These are phyloP conservation scores for Alternaria triticina DNA, from an alignment of 2,329 filamentous ascomycete species.

Conservation along the genomic window DNA sequence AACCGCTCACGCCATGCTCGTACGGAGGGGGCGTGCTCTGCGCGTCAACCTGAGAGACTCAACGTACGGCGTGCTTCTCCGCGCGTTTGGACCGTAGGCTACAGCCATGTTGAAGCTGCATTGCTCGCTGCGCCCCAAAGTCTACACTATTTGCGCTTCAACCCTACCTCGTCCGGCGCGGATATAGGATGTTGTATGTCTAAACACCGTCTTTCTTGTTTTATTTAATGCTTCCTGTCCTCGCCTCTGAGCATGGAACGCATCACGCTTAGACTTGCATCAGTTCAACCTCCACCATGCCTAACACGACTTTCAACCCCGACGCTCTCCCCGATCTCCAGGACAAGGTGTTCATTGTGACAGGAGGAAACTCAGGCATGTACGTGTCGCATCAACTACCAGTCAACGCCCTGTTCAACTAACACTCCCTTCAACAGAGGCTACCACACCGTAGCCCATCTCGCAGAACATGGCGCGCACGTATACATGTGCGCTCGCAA, in stretches of 20 bases:
- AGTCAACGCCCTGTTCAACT: not conserved
- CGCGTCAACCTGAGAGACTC: not conserved
- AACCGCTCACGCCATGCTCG: not conserved
- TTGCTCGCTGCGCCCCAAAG: not conserved
- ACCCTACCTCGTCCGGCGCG: not conserved
- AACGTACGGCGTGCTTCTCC: not conserved
- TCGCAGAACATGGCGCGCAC: slow-evolving; percentile 24
- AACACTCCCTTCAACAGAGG: slow-evolving; percentile 17
- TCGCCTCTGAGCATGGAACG: not conserved
- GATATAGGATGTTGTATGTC: not conserved
- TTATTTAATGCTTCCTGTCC: not conserved
- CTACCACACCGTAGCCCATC: slow-evolving; percentile 16
- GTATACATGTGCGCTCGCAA: slow-evolving; percentile 49
- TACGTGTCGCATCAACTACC: not conserved
- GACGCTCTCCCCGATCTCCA: slow-evolving; percentile 11
- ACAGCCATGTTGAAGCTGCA: not conserved
- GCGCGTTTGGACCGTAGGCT: not conserved
- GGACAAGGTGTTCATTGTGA: slow-evolving; percentile 13
- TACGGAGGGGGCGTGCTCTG: not conserved
- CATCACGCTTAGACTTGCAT: not conserved
- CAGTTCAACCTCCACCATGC: not conserved
- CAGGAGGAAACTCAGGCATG: slow-evolving; percentile 16
- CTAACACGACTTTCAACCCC: slow-evolving; percentile 16
- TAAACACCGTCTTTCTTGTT: not conserved
- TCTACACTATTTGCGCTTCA: not conserved